Percentiles rank a stretch among this genome's conserved stretches.
These are phyloP conservation scores for Earliella scabrosa DNA, from an alignment of 1,284 basidiomycete species.

Conservation along the genomic window DNA sequence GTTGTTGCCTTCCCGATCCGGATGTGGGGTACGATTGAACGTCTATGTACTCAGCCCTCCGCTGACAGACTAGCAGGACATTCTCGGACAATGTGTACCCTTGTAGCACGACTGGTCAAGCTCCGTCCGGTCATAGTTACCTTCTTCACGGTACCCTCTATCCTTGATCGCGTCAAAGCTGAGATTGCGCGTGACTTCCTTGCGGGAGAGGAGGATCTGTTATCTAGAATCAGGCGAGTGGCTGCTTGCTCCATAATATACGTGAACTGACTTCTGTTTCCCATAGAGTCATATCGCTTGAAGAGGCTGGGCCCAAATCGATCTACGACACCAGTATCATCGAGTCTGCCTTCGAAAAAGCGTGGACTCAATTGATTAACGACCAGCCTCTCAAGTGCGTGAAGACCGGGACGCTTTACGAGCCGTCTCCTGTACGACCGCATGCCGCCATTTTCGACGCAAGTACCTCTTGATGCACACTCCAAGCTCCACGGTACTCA, in stretches of 20 bases:
- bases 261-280: not conserved
- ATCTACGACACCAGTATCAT: not conserved
- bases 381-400: not conserved
- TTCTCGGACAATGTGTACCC: conserved; percentile 5
- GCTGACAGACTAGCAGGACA: no score
- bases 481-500: no score
- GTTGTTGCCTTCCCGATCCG: no score
- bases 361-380: not conserved
- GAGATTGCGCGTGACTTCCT: conserved; percentile 11
- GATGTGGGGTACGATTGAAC: no score
- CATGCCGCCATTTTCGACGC: not conserved
- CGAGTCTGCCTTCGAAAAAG: not conserved
- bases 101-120: conserved; percentile 10
- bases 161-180: conserved; percentile 2
- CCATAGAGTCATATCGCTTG: no score
- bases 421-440: not conserved
- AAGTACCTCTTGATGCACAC: no score
- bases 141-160: not conserved
- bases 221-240: not conserved
- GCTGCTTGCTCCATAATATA: not conserved
- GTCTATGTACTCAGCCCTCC: no score
- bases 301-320: no score
- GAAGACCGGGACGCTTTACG: not conserved
- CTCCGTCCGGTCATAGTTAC: conserved; percentile 3
- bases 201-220: not conserved